Conservation (phyloP, 768 basidiomycete genomes). For the Mycena indigotica region DNA sequence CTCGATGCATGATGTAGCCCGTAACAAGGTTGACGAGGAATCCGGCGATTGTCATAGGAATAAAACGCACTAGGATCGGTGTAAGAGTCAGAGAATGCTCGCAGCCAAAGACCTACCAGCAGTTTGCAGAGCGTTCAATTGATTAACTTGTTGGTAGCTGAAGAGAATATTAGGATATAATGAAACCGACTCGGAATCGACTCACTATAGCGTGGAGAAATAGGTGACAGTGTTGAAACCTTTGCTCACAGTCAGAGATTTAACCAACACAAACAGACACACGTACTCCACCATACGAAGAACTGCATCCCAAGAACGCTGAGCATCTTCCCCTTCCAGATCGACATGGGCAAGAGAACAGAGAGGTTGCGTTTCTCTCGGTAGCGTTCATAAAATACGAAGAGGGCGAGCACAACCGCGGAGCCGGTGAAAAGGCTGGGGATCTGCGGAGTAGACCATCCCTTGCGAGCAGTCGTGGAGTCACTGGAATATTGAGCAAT, state of each 20-base stretch:
- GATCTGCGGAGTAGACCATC: constrained; percentile 36
- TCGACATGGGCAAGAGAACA: constrained; percentile 35
- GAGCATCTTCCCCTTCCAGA: constrained; percentile 35
- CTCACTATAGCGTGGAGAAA: constrained; percentile 34
- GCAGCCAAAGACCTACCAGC: constrained; percentile 12
- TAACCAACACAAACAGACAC: neutral
- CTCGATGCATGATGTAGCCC: constrained; percentile 26
- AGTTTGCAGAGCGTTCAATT: constrained; percentile 32
- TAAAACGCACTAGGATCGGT: constrained; percentile 25
- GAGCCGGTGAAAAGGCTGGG: constrained; percentile 32
- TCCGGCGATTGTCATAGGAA: constrained; percentile 35
- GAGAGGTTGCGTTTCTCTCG: constrained; percentile 29
- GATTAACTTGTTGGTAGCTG: constrained; percentile 36
- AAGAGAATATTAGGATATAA: neutral
- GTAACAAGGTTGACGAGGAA: constrained; percentile 23
- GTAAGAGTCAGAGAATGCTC: neutral
- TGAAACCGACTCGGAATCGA: neutral
- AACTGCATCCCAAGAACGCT: constrained; percentile 32
- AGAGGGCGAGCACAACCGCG: constrained; percentile 27
- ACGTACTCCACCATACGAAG: constrained; percentile 31
- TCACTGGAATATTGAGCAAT: constrained; percentile 23
- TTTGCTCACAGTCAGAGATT: neutral
- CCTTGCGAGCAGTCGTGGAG: constrained; percentile 32
- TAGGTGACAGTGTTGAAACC: constrained; percentile 38
- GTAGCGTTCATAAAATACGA: constrained; percentile 33